Evolutionary conservation across 2,329 filamentous ascomycete genomes (phyloP), one percentile per base, ranked within the genome.

Genomic region (Diaporthe longicolla): DNA sequence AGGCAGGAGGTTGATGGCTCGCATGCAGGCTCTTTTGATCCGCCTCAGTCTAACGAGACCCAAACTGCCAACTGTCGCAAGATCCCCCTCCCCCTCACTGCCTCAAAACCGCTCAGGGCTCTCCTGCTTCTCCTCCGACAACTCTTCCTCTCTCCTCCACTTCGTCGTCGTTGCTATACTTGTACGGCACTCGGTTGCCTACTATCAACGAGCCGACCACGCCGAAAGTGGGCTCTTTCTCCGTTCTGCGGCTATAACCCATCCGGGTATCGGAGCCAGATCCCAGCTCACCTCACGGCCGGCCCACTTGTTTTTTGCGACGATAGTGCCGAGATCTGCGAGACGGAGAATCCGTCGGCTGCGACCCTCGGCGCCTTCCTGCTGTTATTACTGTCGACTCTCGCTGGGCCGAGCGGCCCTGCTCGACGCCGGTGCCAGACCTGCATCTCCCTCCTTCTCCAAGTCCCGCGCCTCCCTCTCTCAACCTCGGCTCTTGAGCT

Each of bases 261-360:
- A 65, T 72, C 73, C 26, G 55, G 54, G 54, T 52, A 61, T 61
- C 71, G 73, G 55, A 73, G 65, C 70, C 73, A 68, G 73, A 73
- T 72, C 58, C 37, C 48, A 58, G 61, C 29, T 13, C 65, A 52
- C 74, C 74, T 73, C 72, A 50, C 32, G 61, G 61, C 37, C 69
- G 69, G 48, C 69, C 69, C 69, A 71, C 69, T 52, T 43, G 19
- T 40, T 71, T 63, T 52, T 57, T 61, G 57, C 69, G 26, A 43
- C 66, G 29, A 50, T 71, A 71, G 69, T 50, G 69, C 69, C 57
- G 69, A 71, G 58, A 52, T 71, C 57, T 63, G 69, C 69, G 69
- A 71, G 69, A 59, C 69, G 69, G 69, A 71, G 69, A 71, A 63
- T 29, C 50, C 55, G 54, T 71, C 69, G 69, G 55, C 69, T 71